Evolutionary conservation across 139 green algal genomes (phyloP).

Genomic region (Auxenochlorella protothecoides): DNA sequence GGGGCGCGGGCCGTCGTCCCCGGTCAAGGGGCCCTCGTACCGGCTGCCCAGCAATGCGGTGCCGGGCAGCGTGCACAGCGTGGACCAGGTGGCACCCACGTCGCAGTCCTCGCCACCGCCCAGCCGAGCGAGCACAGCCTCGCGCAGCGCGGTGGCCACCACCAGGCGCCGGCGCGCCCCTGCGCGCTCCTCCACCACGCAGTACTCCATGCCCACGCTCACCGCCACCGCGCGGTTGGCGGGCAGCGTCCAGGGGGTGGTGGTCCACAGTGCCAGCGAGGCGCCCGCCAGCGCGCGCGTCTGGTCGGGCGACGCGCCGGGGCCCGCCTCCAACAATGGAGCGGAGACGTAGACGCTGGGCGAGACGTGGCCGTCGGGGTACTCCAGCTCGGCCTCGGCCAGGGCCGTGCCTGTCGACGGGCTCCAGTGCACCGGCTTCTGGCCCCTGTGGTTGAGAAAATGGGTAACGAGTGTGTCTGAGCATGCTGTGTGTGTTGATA

Average conservation of each 20-base stretch:
- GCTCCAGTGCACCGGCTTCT: conserved; percentile 96
- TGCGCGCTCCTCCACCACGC: conserved; percentile 37
- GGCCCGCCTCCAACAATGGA: conserved; percentile 39
- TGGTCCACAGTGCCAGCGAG: conserved; percentile 93
- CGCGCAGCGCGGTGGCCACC: conserved; percentile 70
- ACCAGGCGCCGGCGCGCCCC: conserved; percentile 35
- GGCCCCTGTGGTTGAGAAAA: conserved; percentile 33
- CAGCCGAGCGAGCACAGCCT: conserved; percentile 55
- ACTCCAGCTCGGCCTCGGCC: conserved; percentile 97
- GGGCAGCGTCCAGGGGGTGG: conserved; percentile 97
- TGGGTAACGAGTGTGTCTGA: no score
- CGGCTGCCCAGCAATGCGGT: conserved; percentile 59
- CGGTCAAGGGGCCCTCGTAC: conserved; percentile 81
- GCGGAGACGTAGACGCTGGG: conserved; percentile 85
- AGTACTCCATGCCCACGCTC: conserved; percentile 85
- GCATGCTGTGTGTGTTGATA: no score
- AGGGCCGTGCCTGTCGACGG: conserved; percentile 88
- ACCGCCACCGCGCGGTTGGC: conserved; percentile 94
- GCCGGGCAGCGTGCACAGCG: conserved; percentile 31
- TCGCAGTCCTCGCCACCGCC: conserved; percentile 4
- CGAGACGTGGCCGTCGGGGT: conserved; percentile 91
- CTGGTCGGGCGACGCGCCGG: conserved; percentile 4
- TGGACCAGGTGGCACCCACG: neutral
- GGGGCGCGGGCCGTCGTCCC: conserved; percentile 36
- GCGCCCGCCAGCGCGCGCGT: conserved; percentile 17